phyloP scores from a whole-genome alignment of 208 protist species.

The Entamoeba moshkovskii region DNA sequence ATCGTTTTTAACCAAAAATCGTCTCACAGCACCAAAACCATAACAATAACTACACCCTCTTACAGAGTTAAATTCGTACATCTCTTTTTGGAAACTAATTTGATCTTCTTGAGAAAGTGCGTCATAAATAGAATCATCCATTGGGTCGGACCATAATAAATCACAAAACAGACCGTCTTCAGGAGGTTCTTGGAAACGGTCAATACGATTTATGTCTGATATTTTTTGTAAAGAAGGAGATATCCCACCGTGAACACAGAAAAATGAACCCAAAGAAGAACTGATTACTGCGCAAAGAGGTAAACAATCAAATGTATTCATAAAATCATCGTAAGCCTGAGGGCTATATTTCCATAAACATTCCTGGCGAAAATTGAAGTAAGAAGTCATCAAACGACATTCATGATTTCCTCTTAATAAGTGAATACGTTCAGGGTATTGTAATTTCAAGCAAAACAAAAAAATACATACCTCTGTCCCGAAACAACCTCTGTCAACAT shows the following conservation, averaged over 20 bases:
- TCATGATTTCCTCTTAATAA: slow-evolving; percentile 30
- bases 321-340: not conserved
- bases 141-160: slow-evolving; percentile 30
- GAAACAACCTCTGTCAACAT: slow-evolving; percentile 51
- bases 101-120: not conserved
- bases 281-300: slow-evolving; percentile 17
- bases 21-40: not conserved
- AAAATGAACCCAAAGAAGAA: not conserved
- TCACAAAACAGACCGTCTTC: slow-evolving; percentile 20
- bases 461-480: slow-evolving; percentile 80
- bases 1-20: not conserved
- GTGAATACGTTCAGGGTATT: slow-evolving; percentile 11
- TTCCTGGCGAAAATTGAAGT: slow-evolving; percentile 26
- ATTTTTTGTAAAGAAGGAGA: not conserved
- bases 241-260: slow-evolving; percentile 29
- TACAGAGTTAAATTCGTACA: not conserved
- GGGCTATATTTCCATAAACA: slow-evolving; percentile 17
- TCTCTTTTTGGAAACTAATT: not conserved
- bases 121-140: not conserved
- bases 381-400: slow-evolving; percentile 10
- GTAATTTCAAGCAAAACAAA: slow-evolving; percentile 73
- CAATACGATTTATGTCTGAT: slow-evolving; percentile 3
- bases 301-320: slow-evolving; percentile 19
- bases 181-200: slow-evolving; percentile 11
- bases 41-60: not conserved